Percentiles rank a stretch among this genome's conserved stretches.
Conservation (phyloP, 2,329 filamentous ascomycete species). For the Graphilbum ipis-grandicollis region DNA sequence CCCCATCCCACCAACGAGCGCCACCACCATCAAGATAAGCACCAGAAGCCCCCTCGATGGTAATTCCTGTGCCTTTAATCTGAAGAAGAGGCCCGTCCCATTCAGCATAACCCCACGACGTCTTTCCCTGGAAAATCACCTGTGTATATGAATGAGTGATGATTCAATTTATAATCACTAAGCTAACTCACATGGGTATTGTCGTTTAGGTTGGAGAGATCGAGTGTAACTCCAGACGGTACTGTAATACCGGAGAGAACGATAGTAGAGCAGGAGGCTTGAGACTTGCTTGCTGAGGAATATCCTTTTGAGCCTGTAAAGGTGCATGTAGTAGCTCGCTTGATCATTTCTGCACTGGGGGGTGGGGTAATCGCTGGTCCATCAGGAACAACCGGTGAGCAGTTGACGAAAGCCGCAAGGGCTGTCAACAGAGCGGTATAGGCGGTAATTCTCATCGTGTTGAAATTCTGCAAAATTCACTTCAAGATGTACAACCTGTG, state of each 20-base stretch:
- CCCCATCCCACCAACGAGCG: conserved; percentile 31
- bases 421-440: no score
- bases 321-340: conserved; percentile 6
- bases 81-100: conserved; percentile 7
- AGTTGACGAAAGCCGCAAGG: no score
- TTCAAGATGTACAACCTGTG: no score
- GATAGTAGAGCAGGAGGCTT: conserved; percentile 32
- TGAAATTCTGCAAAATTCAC: no score
- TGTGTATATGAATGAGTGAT: conserved; percentile 5
- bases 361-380: conserved; percentile 2
- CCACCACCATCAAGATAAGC: conserved; percentile 5
- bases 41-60: conserved; percentile 12
- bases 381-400: no score
- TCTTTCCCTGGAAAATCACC: conserved; percentile 23
- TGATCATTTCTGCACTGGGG: background rate
- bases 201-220: conserved; percentile 32
- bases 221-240: conserved; percentile 39
- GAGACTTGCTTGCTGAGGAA: conserved; percentile 4
- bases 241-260: conserved; percentile 35
- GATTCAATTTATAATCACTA: background rate
- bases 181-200: conserved; percentile 22
- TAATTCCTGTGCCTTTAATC: conserved; percentile 6
- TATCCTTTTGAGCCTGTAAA: conserved; percentile 5
- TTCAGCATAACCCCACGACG: conserved; percentile 7
- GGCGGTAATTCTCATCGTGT: no score